Evolutionary conservation across 2,329 filamentous ascomycete species (phyloP), one percentile per base, ranked within the genome.

Genomic region (Tolypocladium endophyticum): DNA sequence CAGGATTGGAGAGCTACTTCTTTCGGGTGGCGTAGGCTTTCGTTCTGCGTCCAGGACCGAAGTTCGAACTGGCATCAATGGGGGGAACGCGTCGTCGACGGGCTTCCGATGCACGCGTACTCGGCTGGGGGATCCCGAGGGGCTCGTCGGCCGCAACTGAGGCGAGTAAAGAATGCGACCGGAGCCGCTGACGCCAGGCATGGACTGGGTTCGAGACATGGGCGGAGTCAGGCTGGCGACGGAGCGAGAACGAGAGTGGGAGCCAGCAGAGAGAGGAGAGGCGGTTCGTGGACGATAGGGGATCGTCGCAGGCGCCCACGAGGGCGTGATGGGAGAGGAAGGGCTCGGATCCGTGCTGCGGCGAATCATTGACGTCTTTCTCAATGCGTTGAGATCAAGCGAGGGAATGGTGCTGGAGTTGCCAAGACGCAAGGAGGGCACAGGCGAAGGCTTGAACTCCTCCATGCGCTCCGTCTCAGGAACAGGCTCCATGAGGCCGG

Each of bases 381-480:
- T 73, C 59, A 72, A 68, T 45, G 74, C 64, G 60, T 81, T 76
- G 63, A 77, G 64, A 61, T 80, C 77, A 62, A 74, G 66, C 11
- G 75, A 69, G 43, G 76, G 69, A 54, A 70, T 64, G 55, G 72
- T 62, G 47, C 43, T 63, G 55, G 65, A 66, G 61, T 73, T 75
- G 60, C 77, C 78, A 30, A 83, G 71, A 61, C 81, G 79, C 53
- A 85, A 71, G 36, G 75, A 77, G 45, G 83, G 81, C 43, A 85
- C 74, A 64, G 83, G 82, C 58, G 82, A 80, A 59, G 82, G 74
- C 62, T 78, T 81, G 69, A 87, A 87, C 70, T 83, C 83, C 77
- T 87, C 84, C 80, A 87, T 84, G 64, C 83, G 79, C 76, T 87
- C 83, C 56, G 84, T 85, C 76, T 87, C 85, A 65, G 85, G 85